Conservation (phyloP, 2,329 filamentous ascomycete genomes). For the Coniella lustricola region DNA sequence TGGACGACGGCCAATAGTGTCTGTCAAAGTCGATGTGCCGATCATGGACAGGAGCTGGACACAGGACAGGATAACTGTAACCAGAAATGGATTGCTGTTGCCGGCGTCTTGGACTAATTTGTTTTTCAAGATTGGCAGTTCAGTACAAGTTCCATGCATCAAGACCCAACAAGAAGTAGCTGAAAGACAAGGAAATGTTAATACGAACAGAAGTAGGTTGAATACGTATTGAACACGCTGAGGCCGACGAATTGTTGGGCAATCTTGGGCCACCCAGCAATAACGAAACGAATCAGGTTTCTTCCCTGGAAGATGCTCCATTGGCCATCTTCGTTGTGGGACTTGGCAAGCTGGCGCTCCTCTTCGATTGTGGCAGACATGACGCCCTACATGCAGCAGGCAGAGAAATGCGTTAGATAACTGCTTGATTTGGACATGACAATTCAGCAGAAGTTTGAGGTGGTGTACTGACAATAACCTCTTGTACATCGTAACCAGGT, state of each 20-base stretch:
- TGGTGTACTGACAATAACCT: slow-evolving; percentile 14
- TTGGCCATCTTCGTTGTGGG: slow-evolving; percentile 3
- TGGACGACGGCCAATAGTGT: slow-evolving; percentile 29
- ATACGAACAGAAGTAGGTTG: slow-evolving; percentile 18
- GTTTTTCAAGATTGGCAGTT: not conserved
- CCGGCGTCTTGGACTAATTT: slow-evolving; percentile 18
- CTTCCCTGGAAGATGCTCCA: not conserved
- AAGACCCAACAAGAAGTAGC: too few relatives aligned
- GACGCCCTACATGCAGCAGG: slow-evolving; percentile 18
- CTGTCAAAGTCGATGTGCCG: slow-evolving; percentile 28
- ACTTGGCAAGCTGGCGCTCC: slow-evolving; percentile 6
- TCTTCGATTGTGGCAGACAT: slow-evolving; percentile 19
- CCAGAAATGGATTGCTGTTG: slow-evolving; percentile 19
- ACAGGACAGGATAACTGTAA: slow-evolving; percentile 24
- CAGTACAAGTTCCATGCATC: not conserved
- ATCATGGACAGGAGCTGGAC: slow-evolving; percentile 36
- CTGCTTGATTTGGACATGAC: not conserved
- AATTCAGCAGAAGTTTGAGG: not conserved
- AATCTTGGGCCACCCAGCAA: not conserved
- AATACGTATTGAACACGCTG: slow-evolving; percentile 19
- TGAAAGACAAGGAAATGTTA: too few relatives aligned
- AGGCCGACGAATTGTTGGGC: slow-evolving; percentile 21
- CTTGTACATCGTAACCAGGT: slow-evolving; percentile 14
- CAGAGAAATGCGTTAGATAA: not conserved
- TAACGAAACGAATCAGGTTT: slow-evolving; percentile 1